Conservation (phyloP, 2,329 filamentous ascomycete genomes). For the Arthrobotrys pseudoclavata region DNA sequence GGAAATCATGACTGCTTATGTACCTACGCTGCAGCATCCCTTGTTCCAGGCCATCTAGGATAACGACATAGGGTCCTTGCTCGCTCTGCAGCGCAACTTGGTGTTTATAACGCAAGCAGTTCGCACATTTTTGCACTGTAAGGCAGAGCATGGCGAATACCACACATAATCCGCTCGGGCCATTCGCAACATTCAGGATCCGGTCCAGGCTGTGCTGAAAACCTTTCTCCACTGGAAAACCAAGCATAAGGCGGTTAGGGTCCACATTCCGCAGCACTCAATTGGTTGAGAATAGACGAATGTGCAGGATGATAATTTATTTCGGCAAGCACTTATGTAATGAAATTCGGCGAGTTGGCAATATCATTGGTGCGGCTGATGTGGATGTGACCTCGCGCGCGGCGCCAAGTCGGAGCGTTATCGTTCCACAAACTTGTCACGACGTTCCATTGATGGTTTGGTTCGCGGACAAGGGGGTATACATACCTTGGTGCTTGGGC, state of each 20-base stretch:
- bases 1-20: background rate
- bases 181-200: background rate
- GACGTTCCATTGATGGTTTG: background rate
- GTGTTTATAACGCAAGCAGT: no score
- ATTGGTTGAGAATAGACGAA: conserved; percentile 22
- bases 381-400: conserved; percentile 5
- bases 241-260: background rate
- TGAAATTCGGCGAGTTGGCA: background rate
- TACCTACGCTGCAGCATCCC: no score
- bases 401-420: conserved; percentile 13
- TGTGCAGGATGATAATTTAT: background rate
- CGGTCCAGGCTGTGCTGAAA: background rate
- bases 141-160: background rate
- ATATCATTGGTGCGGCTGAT: conserved; percentile 22
- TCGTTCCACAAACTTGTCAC: conserved; percentile 16
- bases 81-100: no score
- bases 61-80: no score
- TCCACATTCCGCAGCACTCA: background rate
- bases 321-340: conserved; percentile 16
- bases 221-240: no score
- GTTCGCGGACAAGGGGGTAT: no score
- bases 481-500: background rate
- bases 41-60: no score
- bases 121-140: no score
- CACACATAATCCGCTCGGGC: background rate